Conservation (phyloP, 2,329 filamentous ascomycete species). For the Pseudogymnoascus sp. region DNA sequence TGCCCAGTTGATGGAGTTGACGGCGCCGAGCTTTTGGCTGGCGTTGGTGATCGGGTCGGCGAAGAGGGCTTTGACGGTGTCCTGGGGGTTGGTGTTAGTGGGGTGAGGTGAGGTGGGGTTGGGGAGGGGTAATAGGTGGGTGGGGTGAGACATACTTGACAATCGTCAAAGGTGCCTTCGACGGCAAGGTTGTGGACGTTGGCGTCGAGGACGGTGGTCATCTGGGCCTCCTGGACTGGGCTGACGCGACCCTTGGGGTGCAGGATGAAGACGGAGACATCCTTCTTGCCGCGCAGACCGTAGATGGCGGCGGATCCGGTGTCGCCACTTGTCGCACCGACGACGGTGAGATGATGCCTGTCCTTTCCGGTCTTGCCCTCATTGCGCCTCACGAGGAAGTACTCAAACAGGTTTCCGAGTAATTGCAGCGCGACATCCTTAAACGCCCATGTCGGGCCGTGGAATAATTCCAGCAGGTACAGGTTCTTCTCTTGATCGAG, state of each 20-base stretch:
- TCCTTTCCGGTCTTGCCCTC: constrained; percentile 56
- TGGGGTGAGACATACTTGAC: constrained; percentile 55
- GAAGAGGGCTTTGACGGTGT: constrained; percentile 91
- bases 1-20: constrained; percentile 96
- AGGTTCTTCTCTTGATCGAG: constrained; percentile 66
- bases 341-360: constrained; percentile 72
- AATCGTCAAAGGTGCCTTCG: constrained; percentile 90
- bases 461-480: constrained; percentile 88
- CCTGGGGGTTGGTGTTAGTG: constrained; percentile 39
- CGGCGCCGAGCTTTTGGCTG: constrained; percentile 77
- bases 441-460: constrained; percentile 92
- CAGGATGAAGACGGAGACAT: constrained; percentile 93
- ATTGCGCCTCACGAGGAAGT: constrained; percentile 72
- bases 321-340: constrained; percentile 81
- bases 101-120: background rate
- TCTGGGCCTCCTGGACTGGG: constrained; percentile 90
- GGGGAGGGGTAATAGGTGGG: background rate
- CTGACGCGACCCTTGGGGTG: constrained; percentile 86
- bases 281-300: constrained; percentile 88
- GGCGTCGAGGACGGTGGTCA: constrained; percentile 85
- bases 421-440: constrained; percentile 94
- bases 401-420: constrained; percentile 92
- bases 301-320: constrained; percentile 96
- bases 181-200: constrained; percentile 93
- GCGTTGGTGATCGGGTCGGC: constrained; percentile 78